Evolutionary conservation across 2,329 filamentous ascomycete species (phyloP).

Genomic region (Aspergillus sergii): DNA sequence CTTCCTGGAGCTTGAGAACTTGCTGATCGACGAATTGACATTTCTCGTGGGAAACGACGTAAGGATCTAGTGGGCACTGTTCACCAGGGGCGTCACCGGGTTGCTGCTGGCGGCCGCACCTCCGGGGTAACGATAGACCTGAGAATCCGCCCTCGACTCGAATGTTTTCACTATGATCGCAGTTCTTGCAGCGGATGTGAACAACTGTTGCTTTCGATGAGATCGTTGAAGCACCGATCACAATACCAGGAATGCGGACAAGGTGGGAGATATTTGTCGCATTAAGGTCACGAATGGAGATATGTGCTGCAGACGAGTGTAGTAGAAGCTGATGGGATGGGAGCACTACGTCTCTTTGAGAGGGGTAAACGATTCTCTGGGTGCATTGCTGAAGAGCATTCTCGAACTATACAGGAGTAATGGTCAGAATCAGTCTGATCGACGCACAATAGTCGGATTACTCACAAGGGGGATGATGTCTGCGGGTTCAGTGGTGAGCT

Average conservation of each 20-base stretch:
- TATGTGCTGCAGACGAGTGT: conserved; percentile 86
- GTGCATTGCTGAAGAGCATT: conserved; percentile 86
- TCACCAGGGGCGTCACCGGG: conserved; percentile 68
- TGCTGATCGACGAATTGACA: conserved; percentile 97
- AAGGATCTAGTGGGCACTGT: conserved; percentile 89
- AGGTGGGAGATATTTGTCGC: conserved; percentile 90
- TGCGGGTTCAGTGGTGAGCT: conserved; percentile 82
- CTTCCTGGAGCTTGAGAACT: conserved; percentile 96
- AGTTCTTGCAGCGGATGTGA: conserved; percentile 85
- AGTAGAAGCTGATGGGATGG: conserved; percentile 94
- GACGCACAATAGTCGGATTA: conserved; percentile 1
- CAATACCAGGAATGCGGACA: conserved; percentile 95
- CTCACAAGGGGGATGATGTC: conserved; percentile 88
- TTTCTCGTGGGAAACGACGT: conserved; percentile 92
- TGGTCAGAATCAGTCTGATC: background rate
- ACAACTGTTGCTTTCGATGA: conserved; percentile 92
- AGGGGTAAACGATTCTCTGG: conserved; percentile 88
- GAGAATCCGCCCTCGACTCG: conserved; percentile 82
- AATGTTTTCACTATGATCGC: conserved; percentile 70
- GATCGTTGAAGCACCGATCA: conserved; percentile 94
- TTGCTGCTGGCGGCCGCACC: conserved; percentile 66
- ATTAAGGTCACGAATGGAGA: conserved; percentile 91
- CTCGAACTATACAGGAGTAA: conserved; percentile 69
- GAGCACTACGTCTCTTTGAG: conserved; percentile 66
- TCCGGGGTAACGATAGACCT: conserved; percentile 79